phyloP scores from a whole-genome alignment of 2,329 filamentous ascomycete species.

The Ilyonectria destructans region DNA sequence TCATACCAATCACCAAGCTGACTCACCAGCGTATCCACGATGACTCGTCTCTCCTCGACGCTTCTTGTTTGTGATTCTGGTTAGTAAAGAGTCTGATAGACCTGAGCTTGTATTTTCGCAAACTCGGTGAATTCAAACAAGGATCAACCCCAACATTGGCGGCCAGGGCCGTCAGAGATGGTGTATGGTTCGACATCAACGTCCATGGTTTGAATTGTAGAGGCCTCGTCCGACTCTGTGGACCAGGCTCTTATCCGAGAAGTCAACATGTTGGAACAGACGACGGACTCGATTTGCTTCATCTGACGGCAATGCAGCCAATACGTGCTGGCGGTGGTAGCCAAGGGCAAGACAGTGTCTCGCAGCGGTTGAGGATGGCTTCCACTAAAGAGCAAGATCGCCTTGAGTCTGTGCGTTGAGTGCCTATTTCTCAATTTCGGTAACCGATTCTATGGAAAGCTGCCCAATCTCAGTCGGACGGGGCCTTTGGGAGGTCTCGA shows the following conservation, averaged over 20 bases:
- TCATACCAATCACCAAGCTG: not conserved
- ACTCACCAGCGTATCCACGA: not conserved
- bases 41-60: not conserved
- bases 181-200: not conserved
- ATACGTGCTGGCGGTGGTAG: not conserved
- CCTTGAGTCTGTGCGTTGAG: not conserved
- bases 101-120: not conserved
- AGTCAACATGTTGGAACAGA: not conserved
- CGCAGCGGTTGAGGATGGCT: not conserved
- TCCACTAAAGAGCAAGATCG: not conserved
- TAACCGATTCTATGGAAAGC: not conserved
- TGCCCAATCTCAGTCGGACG: not conserved
- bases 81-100: constrained; percentile 3
- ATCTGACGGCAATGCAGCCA: not conserved
- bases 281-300: not conserved
- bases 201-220: constrained; percentile 8
- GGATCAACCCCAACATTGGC: not conserved
- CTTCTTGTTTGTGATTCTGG: not conserved
- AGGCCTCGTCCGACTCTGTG: not conserved
- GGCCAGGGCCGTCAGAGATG: not conserved
- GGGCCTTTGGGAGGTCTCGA: not conserved
- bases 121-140: not conserved
- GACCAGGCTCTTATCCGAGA: not conserved
- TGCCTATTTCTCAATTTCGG: not conserved
- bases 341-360: constrained; percentile 4